A percentile compares a stretch with the other conserved stretches of the same genome.
These are phyloP conservation scores for Rutstroemia sp. DNA, from an alignment of 2,329 filamentous ascomycete genomes.

Conservation along the genomic window DNA sequence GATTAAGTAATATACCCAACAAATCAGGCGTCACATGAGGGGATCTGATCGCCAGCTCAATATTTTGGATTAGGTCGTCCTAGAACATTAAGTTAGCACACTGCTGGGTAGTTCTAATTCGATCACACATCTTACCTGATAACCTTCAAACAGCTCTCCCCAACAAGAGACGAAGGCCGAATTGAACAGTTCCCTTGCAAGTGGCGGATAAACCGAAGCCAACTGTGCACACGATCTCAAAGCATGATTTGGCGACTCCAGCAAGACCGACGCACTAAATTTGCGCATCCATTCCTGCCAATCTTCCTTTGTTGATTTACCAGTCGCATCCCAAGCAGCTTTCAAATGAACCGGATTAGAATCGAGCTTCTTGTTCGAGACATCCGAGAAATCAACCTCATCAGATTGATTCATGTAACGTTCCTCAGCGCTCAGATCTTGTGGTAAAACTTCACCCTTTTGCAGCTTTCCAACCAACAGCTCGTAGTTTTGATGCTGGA, in stretches of 20 bases:
- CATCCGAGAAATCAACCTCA: conserved; percentile 74
- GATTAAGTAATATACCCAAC: conserved; percentile 84
- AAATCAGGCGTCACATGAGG: conserved; percentile 95
- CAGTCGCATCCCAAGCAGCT: conserved; percentile 91
- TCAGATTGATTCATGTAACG: conserved; percentile 71
- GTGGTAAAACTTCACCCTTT: conserved; percentile 89
- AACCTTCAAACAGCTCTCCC: conserved; percentile 95
- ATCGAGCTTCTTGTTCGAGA: conserved; percentile 86
- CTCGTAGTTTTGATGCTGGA: conserved; percentile 86
- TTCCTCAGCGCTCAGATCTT: conserved; percentile 83
- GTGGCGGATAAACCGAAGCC: conserved; percentile 82
- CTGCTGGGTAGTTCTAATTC: not conserved
- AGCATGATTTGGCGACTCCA: conserved; percentile 93
- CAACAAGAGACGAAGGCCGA: conserved; percentile 98
- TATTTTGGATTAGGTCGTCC: conserved; percentile 90
- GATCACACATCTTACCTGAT: conserved; percentile 45
- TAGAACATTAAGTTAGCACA: conserved; percentile 8
- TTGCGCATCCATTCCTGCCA: conserved; percentile 99
- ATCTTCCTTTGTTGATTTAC: conserved; percentile 95
- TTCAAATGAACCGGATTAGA: conserved; percentile 98
- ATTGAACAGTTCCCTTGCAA: conserved; percentile 94
- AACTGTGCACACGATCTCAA: conserved; percentile 87
- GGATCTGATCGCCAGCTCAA: conserved; percentile 91
- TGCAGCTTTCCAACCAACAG: conserved; percentile 87
- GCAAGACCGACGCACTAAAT: conserved; percentile 90